Evolutionary conservation across 768 basidiomycete species (phyloP).

Genomic region (Trametes gibbosa): DNA sequence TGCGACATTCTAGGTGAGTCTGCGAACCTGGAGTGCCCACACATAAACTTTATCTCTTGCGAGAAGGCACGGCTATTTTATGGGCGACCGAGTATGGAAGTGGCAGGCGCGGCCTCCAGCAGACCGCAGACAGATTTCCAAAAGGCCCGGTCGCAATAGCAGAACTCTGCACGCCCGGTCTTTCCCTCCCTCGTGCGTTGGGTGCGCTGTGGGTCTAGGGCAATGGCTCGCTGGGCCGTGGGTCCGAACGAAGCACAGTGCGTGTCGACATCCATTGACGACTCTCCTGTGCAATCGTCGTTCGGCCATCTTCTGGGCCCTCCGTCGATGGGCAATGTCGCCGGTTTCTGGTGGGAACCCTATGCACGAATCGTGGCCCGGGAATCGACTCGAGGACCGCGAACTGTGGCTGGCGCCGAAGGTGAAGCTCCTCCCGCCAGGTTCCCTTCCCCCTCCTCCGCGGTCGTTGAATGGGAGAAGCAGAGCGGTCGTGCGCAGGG

Average conservation of each 20-base stretch:
- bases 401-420: too few relatives aligned
- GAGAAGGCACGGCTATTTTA: slow-evolving; percentile 7
- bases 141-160: not conserved
- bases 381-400: too few relatives aligned
- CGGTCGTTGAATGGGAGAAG: not conserved
- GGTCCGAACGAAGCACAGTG: not conserved
- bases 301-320: not conserved
- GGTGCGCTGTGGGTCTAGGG: not conserved
- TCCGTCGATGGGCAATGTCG: not conserved
- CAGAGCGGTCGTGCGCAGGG: not conserved
- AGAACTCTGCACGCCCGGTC: not conserved
- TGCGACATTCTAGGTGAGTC: not conserved
- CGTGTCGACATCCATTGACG: not conserved
- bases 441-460: too few relatives aligned
- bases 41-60: slow-evolving; percentile 5
- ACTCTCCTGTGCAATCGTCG: not conserved
- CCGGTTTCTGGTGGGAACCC: too few relatives aligned
- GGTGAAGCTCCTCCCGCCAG: too few relatives aligned
- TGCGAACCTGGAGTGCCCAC: not conserved
- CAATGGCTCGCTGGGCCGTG: slow-evolving; percentile 3
- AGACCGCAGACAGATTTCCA: not conserved
- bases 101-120: not conserved
- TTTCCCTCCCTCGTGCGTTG: too few relatives aligned
- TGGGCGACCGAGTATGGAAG: slow-evolving; percentile 1
- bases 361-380: too few relatives aligned